These are phyloP conservation scores for Madurella fahalii DNA, from an alignment of 2,329 filamentous ascomycete genomes.

Conservation along the genomic window DNA sequence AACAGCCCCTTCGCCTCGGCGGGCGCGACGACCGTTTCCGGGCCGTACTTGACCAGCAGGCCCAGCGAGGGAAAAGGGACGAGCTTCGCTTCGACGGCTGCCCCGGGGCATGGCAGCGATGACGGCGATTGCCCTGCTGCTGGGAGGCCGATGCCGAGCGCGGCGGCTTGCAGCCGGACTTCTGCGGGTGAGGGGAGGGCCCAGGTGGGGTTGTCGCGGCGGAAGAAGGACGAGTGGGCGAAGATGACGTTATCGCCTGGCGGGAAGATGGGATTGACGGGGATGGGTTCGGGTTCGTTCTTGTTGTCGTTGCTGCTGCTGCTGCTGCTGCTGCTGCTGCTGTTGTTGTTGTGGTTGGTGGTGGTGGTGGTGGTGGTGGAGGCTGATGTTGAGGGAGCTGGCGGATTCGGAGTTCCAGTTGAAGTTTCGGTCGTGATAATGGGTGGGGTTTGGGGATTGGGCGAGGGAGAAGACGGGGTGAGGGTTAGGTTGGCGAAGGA, in stretches of 20 bases:
- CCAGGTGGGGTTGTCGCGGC: neutral
- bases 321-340: no score
- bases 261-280: slow-evolving; percentile 16
- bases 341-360: no score
- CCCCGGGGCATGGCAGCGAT: no score
- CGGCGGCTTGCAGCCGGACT: slow-evolving; percentile 6
- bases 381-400: neutral
- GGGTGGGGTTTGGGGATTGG: slow-evolving; percentile 2
- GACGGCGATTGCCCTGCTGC: no score
- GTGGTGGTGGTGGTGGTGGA: neutral
- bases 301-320: neutral
- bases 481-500: slow-evolving; percentile 10
- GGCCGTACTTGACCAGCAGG: slow-evolving; percentile 17
- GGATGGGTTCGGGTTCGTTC: neutral
- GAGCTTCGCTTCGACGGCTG: neutral
- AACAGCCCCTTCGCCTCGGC: slow-evolving; percentile 19
- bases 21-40: neutral
- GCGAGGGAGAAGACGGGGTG: neutral
- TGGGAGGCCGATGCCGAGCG: neutral
- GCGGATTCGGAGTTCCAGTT: neutral
- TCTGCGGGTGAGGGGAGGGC: slow-evolving; percentile 14
- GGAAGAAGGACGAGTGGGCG: slow-evolving; percentile 22
- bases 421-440: neutral
- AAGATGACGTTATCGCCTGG: slow-evolving; percentile 22
- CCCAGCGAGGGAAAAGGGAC: slow-evolving; percentile 10